Conservation (phyloP, 345 rosid genomes). For the Moringa oleifera region DNA sequence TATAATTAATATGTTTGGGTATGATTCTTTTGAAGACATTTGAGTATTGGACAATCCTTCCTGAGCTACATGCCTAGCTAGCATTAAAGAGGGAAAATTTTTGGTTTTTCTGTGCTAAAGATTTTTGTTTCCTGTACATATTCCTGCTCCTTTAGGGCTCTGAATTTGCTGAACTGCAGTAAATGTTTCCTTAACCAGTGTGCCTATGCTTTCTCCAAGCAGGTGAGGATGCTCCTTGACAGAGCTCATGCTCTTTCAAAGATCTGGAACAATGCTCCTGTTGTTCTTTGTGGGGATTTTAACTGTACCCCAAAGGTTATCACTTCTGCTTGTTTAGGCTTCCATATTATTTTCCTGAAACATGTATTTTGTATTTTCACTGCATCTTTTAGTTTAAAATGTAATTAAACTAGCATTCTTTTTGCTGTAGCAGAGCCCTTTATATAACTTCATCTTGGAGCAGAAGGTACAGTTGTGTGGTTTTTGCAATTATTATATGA, state of each 20-base stretch:
- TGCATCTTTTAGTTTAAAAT: neutral
- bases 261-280: conserved; percentile 80
- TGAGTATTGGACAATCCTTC: neutral
- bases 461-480: conserved; percentile 53
- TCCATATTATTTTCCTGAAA: conserved; percentile 10
- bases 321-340: conserved; percentile 16
- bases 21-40: neutral
- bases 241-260: conserved; percentile 71
- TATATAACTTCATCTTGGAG: conserved; percentile 80
- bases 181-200: neutral
- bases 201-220: conserved; percentile 17
- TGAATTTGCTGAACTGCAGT: neutral
- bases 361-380: neutral
- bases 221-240: conserved; percentile 78
- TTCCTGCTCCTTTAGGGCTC: neutral
- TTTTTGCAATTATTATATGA: conserved; percentile 10
- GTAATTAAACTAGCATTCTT: conserved; percentile 17
- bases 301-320: conserved; percentile 92
- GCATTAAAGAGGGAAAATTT: too few species aligned
- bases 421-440: conserved; percentile 65
- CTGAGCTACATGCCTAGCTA: neutral
- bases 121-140: neutral
- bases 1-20: too few species aligned
- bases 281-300: conserved; percentile 94
- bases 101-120: neutral